Evolutionary conservation across 805 yeast genomes (phyloP).

Genomic region (Spathaspora girioi): DNA sequence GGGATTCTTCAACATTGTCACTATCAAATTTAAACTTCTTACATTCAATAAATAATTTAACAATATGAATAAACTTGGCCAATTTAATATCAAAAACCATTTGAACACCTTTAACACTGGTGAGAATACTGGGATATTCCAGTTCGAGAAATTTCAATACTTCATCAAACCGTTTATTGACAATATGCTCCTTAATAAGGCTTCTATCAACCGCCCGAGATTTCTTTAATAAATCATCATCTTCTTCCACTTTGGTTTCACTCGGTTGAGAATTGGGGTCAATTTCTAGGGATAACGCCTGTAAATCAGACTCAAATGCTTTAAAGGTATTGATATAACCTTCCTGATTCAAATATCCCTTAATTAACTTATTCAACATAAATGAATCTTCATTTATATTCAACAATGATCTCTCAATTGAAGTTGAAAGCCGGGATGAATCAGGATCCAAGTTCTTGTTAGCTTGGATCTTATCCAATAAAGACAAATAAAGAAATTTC

Average conservation of each 20-base stretch:
- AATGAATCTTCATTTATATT: constrained; percentile 24
- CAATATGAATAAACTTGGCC: constrained; percentile 18
- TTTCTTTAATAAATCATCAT: constrained; percentile 10
- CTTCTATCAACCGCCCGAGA: constrained; percentile 25
- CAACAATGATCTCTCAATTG: constrained; percentile 18
- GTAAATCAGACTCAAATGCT: constrained; percentile 30
- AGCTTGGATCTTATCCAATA: constrained; percentile 17
- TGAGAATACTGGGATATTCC: constrained; percentile 15
- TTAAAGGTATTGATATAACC: constrained; percentile 34
- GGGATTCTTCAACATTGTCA: constrained; percentile 1
- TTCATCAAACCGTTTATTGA: constrained; percentile 21
- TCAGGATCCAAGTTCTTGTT: constrained; percentile 4
- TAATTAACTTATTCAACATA: constrained; percentile 28
- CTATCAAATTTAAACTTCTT: constrained; percentile 5
- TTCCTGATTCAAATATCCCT: constrained; percentile 37
- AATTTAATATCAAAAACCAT: constrained; percentile 24
- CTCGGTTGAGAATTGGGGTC: background rate
- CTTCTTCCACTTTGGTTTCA: background rate
- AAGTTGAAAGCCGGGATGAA: background rate
- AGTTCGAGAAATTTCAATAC: constrained; percentile 16
- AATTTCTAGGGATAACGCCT: constrained; percentile 16
- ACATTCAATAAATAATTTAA: constrained; percentile 19
- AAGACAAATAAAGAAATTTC: constrained; percentile 14
- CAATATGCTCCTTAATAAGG: constrained; percentile 17
- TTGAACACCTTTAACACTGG: constrained; percentile 10